Conservation (phyloP, 2,329 filamentous ascomycete genomes). For the Stachybotrys elegans region DNA sequence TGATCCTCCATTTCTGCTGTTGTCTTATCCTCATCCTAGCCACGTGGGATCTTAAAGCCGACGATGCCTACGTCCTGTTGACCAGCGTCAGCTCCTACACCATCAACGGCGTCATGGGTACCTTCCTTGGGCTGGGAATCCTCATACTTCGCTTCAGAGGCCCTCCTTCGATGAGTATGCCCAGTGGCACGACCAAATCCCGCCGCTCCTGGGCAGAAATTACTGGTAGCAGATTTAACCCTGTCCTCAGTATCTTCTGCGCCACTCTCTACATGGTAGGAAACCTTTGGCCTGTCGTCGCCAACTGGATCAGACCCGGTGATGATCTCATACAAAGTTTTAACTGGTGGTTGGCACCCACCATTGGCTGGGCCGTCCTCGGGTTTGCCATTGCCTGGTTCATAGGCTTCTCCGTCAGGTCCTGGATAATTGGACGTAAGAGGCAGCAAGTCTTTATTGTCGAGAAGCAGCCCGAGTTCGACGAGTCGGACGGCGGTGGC, state of each 20-base stretch:
- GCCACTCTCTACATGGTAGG: constrained; percentile 24
- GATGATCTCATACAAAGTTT: constrained; percentile 1
- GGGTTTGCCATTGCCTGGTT: constrained; percentile 24
- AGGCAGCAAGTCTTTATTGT: constrained; percentile 26
- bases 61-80: constrained; percentile 24
- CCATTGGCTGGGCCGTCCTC: constrained; percentile 24
- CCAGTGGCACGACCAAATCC: constrained; percentile 5
- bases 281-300: constrained; percentile 26
- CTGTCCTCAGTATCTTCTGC: constrained; percentile 22
- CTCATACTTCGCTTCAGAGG: constrained; percentile 27
- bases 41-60: constrained; percentile 19
- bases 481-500: constrained; percentile 17
- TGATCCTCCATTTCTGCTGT: constrained; percentile 26
- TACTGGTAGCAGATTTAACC: constrained; percentile 24
- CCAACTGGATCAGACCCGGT: constrained; percentile 24
- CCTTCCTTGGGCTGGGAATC: constrained; percentile 28
- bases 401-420: constrained; percentile 25
- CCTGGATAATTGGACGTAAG: constrained; percentile 20
- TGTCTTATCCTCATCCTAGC: constrained; percentile 29
- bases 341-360: constrained; percentile 26
- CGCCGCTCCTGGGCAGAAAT: constrained; percentile 21
- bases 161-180: constrained; percentile 19
- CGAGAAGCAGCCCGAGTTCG: constrained; percentile 29
- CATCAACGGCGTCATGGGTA: constrained; percentile 28
- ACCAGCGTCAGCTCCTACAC: constrained; percentile 26